Conservation (phyloP, 768 basidiomycete species). For the Tulasnella sp. region DNA sequence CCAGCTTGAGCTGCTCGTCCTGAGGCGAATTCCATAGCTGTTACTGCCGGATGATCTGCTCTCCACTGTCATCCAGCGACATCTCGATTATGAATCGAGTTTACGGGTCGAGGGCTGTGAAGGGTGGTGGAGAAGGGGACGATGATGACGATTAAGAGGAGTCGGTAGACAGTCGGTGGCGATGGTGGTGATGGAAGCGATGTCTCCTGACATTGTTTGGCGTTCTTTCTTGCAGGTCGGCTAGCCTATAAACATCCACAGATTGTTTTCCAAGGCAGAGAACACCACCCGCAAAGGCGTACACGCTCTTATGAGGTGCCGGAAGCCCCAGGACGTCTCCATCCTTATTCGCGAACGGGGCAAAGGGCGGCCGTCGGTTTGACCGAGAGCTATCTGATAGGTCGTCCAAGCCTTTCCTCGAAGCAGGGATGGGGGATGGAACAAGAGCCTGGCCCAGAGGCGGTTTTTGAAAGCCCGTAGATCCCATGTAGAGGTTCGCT, state of each 20-base stretch:
- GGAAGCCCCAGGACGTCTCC: slow-evolving; percentile 39
- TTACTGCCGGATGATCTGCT: slow-evolving; percentile 57
- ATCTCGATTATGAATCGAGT: slow-evolving; percentile 45
- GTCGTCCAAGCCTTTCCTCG: slow-evolving; percentile 7
- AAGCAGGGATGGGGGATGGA: not conserved
- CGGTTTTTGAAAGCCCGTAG: not conserved
- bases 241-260: slow-evolving; percentile 47
- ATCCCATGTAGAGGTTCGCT: slow-evolving; percentile 38
- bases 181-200: not conserved
- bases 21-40: slow-evolving; percentile 67
- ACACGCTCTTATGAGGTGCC: slow-evolving; percentile 43
- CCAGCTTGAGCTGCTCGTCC: slow-evolving; percentile 23
- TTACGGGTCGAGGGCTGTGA: slow-evolving; percentile 32
- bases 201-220: not conserved
- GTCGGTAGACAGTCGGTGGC: not conserved
- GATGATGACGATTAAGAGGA: not conserved
- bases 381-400: slow-evolving; percentile 16
- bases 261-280: slow-evolving; percentile 50
- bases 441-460: slow-evolving; percentile 29
- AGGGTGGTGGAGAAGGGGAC: not conserved
- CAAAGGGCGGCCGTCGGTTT: slow-evolving; percentile 14
- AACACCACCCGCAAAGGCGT: slow-evolving; percentile 44
- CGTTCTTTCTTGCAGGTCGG: slow-evolving; percentile 5
- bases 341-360: not conserved
- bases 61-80: slow-evolving; percentile 38